Evolutionary conservation across 345 rosid genomes (phyloP).

Genomic region (Aquilaria yunnanensis): DNA sequence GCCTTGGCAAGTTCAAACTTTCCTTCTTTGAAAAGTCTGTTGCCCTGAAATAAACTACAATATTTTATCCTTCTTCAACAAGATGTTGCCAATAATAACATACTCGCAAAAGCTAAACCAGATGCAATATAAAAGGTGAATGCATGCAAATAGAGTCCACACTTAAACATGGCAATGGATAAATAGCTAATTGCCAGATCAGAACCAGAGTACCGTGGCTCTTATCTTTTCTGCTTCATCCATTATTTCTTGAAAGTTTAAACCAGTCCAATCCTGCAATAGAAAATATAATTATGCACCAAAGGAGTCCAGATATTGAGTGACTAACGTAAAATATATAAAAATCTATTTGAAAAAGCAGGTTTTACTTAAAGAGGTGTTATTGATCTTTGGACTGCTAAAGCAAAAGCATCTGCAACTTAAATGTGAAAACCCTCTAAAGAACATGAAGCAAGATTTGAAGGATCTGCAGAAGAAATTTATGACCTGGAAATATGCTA

Average conservation of each 20-base stretch:
- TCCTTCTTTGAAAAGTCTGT: slow-evolving; percentile 91
- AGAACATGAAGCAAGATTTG: too few relatives aligned
- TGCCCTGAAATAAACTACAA: slow-evolving; percentile 55
- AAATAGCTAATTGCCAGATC: slow-evolving; percentile 3
- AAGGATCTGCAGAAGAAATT: too few relatives aligned
- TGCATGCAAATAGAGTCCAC: slow-evolving; percentile 6
- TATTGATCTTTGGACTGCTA: too few relatives aligned
- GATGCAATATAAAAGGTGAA: neutral
- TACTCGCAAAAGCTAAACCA: neutral
- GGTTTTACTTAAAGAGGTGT: neutral
- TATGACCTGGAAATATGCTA: too few relatives aligned
- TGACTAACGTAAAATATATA: neutral
- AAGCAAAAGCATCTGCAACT: too few relatives aligned
- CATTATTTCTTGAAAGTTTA: slow-evolving; percentile 87
- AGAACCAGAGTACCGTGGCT: slow-evolving; percentile 50
- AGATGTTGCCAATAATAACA: neutral
- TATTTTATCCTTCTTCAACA: neutral
- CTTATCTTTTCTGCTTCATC: slow-evolving; percentile 85
- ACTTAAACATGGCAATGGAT: slow-evolving; percentile 9
- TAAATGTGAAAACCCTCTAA: too few relatives aligned
- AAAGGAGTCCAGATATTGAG: neutral
- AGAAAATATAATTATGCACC: slow-evolving; percentile 6
- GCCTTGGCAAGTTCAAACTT: slow-evolving; percentile 93
- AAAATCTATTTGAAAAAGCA: neutral
- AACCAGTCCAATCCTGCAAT: slow-evolving; percentile 94